These are phyloP conservation scores for Litchi chinensis DNA, from an alignment of 345 rosid species.

Conservation along the genomic window DNA sequence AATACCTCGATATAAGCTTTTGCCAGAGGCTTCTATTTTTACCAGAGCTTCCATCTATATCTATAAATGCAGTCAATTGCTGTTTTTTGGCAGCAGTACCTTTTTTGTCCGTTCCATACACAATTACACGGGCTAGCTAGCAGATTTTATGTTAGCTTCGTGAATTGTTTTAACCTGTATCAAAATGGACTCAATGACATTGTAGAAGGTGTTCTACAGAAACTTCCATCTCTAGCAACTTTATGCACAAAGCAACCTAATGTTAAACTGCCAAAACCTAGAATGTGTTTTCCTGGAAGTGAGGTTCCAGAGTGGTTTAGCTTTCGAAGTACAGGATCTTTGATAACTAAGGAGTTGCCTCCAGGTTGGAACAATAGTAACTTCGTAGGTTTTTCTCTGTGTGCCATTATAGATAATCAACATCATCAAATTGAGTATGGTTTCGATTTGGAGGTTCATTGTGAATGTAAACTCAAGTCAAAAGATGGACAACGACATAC, in stretches of 20 bases:
- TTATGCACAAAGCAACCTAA: no score
- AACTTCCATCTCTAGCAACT: background rate
- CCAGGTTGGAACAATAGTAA: background rate
- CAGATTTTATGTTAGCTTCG: background rate
- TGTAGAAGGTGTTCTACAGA: background rate
- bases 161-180: background rate
- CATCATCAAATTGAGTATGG: background rate
- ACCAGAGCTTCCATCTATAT: background rate
- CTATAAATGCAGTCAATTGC: conserved; percentile 10
- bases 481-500: background rate
- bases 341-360: background rate
- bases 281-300: conserved; percentile 2
- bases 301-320: background rate
- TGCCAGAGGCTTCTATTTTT: conserved; percentile 19
- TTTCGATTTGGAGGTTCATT: background rate
- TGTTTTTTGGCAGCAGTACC: background rate
- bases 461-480: background rate
- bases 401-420: background rate
- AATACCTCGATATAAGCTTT: conserved; percentile 4
- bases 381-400: background rate
- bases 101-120: background rate
- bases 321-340: background rate
- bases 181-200: background rate
- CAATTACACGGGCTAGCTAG: no score
- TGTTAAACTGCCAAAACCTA: no score